Conservation (phyloP, 1,284 basidiomycete species). For the Lentinula novae-zelandiae region DNA sequence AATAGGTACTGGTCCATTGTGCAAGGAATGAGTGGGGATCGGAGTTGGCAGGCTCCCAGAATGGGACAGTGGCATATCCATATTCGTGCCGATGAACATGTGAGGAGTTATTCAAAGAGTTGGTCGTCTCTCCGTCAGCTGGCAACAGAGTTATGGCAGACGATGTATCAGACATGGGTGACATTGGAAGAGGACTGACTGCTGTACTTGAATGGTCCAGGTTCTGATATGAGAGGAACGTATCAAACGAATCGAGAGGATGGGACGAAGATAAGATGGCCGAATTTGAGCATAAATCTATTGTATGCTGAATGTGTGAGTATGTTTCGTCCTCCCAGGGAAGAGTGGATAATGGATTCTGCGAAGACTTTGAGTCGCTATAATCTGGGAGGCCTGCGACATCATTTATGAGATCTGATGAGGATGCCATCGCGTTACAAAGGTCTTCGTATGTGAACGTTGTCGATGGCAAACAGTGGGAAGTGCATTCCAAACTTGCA, state of each 20-base stretch:
- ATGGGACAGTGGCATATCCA: neutral
- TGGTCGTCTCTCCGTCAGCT: neutral
- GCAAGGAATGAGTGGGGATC: neutral
- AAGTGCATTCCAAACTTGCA: neutral
- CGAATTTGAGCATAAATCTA: neutral
- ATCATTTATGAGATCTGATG: neutral
- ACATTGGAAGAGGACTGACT: neutral
- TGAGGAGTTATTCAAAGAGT: neutral
- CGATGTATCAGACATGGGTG: neutral
- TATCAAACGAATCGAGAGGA: neutral
- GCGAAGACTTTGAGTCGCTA: neutral
- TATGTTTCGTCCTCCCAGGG: constrained; percentile 1
- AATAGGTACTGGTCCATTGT: neutral
- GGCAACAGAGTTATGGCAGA: neutral
- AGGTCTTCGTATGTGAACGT: constrained; percentile 1
- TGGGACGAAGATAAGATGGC: neutral
- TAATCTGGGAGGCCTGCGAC: neutral
- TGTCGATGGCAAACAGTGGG: neutral
- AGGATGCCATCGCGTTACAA: neutral
- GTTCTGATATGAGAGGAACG: neutral
- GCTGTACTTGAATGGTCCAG: neutral
- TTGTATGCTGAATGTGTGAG: neutral
- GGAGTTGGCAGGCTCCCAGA: neutral
- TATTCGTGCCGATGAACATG: neutral
- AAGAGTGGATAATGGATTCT: neutral